Evolutionary conservation across 2,329 filamentous ascomycete species (phyloP), one percentile per base, ranked within the genome.

Genomic region (Ascochyta clinopodiicola): DNA sequence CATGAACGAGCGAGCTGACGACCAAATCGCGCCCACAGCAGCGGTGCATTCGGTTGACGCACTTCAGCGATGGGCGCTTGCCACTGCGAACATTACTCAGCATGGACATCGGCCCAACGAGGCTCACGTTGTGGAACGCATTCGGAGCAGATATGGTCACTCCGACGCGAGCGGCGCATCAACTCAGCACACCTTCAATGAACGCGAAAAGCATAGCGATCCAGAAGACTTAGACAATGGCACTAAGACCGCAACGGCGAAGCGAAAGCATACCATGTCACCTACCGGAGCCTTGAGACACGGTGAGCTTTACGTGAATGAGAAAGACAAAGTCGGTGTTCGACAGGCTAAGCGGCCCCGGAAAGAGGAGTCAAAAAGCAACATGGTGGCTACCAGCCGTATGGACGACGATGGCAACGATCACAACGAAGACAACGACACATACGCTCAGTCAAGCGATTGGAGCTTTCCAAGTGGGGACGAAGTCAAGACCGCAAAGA

Each of bases 61-160:
- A 37, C 60, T 63, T 24, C 47, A 59, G 34, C 44, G 35, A 10
- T 63, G 58, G 56, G 58, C 56, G 9, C 25, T 59, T 6, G 17
- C 37, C 15, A 62, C 60, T 9, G 57, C 55, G 10, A 44, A 36
- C 21, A 46, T 60, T 29, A 29, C 38, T 5, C 49, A 56, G 22
- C 32, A 53, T 0, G 47, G 47, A 2, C 45, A 52, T 24, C 54
- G 52, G 10, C 21, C 29, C 1, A 51, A 54, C 8, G 60, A 60
- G 29, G 34, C 35, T 8, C 29, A 51, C 3, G 55, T 34, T 3
- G 32, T 52, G 2, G 42, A 58, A 13, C 54, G 55, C 4, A 54
- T 60, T 17, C 42, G 42, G 10, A 15, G 34, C 31, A 49, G 52
- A 49, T 59, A 31, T 13, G 12, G 29, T 31, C 13, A 31, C 29